These are phyloP conservation scores for Musa troglodytarum DNA, from an alignment of 176 grass and related monocot genomes.

Conservation along the genomic window DNA sequence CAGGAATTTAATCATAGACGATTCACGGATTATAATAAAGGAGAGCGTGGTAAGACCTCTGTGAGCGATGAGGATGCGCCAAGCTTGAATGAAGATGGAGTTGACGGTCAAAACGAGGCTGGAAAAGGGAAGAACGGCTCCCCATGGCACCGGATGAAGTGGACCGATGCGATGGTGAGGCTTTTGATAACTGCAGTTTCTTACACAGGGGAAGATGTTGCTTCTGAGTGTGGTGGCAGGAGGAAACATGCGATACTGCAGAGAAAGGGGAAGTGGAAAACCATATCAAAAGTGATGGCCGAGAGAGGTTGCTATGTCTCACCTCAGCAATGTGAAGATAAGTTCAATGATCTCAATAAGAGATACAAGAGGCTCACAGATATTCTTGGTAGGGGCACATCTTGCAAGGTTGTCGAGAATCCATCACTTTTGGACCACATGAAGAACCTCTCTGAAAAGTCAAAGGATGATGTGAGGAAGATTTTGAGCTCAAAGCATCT, in stretches of 20 bases:
- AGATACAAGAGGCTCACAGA: constrained; percentile 94
- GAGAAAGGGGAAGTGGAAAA: constrained; percentile 98
- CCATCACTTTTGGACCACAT: constrained; percentile 58
- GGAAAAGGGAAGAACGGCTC: constrained; percentile 45
- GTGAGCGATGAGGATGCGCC: constrained; percentile 52
- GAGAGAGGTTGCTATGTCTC: constrained; percentile 82
- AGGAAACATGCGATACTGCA: constrained; percentile 63
- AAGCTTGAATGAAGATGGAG: background rate
- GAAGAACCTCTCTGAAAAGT: constrained; percentile 68
- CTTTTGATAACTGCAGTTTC: constrained; percentile 90
- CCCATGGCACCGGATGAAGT: constrained; percentile 95
- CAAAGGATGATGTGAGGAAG: constrained; percentile 91
- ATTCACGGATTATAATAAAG: constrained; percentile 47
- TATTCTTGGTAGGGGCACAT: constrained; percentile 75
- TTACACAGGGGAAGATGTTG: constrained; percentile 66
- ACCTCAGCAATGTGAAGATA: constrained; percentile 93
- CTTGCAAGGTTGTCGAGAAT: constrained; percentile 76
- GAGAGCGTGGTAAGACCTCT: constrained; percentile 32
- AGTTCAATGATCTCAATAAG: constrained; percentile 98
- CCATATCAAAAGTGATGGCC: constrained; percentile 83
- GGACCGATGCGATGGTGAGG: constrained; percentile 85
- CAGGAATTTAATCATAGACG: constrained; percentile 2
- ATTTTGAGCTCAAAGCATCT: constrained; percentile 88
- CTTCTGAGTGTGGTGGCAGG: constrained; percentile 43
- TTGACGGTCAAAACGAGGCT: constrained; percentile 23